Evolutionary conservation across 176 grass and related monocot genomes (phyloP), one percentile per base, ranked within the genome.

Genomic region (Tillandsia leiboldiana): DNA sequence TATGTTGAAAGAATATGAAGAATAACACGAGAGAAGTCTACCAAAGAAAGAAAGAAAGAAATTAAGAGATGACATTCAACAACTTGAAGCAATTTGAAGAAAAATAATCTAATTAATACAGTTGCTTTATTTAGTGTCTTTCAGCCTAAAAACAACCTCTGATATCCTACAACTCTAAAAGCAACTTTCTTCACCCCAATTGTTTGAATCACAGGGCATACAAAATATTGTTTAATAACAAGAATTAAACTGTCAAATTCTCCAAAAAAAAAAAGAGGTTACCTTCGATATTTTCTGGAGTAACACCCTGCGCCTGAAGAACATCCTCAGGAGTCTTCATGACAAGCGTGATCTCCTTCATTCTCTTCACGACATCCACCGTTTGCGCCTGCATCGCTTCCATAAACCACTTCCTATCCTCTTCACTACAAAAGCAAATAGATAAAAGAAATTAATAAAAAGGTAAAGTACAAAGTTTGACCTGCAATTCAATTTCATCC

Each of bases 381-480:
- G 84, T 93, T 26, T 93, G 91, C 1, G 68, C 74, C 72, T 90
- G 90, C 94, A 99, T 93, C 5, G 94, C 90, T 69, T 99, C 90
- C 82, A 86, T 82, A 52, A 99, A 99, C 94, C 94, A 99, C 79
- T 73, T 90, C 63, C 77, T 84, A 50, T 99, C 94, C 77, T 93
- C 89, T 54, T 99, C 94, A 3, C 88, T 90, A 73, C 51, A 52
- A 22, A 53, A 53, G 1, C 10, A 51, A 50, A 26, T 42, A 0
- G 4, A 6, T 42, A 42, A 7, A 42, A 42, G 33, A 42, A 42
- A 42, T 42, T 42, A 42, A 42, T 7, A 42, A 7, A 42, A 42
- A 42, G 33, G 33, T 42, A 7, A 42, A 7, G 33, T 42, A 42
- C 33, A 42, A 42, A 7, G 33, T 7, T 42, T 42, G 33, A 42